Conservation (phyloP, 2,329 filamentous ascomycete species). For the Colletotrichum godetiae region DNA sequence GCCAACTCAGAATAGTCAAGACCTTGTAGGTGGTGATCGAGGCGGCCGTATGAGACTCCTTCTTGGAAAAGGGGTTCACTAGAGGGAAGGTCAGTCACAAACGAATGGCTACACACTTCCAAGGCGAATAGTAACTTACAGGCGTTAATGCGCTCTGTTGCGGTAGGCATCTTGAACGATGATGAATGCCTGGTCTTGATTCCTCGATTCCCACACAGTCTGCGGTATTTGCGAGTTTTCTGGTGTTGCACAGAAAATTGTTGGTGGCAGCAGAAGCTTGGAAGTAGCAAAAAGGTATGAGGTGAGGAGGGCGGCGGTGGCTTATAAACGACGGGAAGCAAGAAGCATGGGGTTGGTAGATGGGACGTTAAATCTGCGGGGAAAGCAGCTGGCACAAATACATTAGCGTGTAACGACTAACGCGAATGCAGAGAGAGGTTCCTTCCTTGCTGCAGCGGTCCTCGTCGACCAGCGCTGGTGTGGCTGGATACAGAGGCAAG, state of each 20-base stretch:
- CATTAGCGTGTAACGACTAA: slow-evolving; percentile 30
- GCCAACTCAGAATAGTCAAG: slow-evolving; percentile 79
- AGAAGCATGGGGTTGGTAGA: slow-evolving; percentile 12
- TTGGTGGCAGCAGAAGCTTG: slow-evolving; percentile 9
- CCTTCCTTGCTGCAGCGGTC: slow-evolving; percentile 1
- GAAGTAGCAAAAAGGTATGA: neutral
- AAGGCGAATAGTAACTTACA: slow-evolving; percentile 17
- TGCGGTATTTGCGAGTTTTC: neutral
- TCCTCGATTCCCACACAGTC: neutral
- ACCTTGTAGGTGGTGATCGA: slow-evolving; percentile 80
- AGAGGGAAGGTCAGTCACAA: slow-evolving; percentile 30
- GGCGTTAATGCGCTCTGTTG: slow-evolving; percentile 32
- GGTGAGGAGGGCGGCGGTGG: slow-evolving; percentile 15
- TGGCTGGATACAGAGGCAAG: neutral
- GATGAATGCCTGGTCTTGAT: neutral
- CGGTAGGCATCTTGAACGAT: slow-evolving; percentile 26
- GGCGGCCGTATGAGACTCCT: slow-evolving; percentile 71
- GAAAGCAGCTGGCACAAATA: slow-evolving; percentile 33
- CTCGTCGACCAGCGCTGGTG: neutral
- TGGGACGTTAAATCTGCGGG: slow-evolving; percentile 31
- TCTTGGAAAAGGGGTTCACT: slow-evolving; percentile 83
- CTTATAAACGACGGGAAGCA: slow-evolving; percentile 24
- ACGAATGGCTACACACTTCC: neutral
- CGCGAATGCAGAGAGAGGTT: slow-evolving; percentile 17
- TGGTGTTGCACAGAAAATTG: neutral